These are phyloP conservation scores for Phytophthora fragariae DNA, from an alignment of 352 stramenopile species.

Conservation along the genomic window DNA sequence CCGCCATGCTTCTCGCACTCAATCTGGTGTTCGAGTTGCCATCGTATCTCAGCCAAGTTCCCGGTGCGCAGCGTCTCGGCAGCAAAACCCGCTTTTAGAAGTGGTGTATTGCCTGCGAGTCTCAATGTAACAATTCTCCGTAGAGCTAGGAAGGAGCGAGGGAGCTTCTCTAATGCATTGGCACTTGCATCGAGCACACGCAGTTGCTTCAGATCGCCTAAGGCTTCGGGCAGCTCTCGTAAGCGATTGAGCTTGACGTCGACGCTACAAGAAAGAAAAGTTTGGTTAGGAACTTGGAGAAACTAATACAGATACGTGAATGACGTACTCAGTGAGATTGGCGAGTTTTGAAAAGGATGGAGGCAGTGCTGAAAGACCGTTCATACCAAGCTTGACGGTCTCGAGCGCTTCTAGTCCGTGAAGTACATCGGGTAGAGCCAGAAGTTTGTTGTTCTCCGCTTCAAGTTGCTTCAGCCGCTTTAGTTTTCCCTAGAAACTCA, in stretches of 20 bases:
- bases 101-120: slow-evolving; percentile 56
- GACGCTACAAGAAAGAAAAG: slow-evolving; percentile 28
- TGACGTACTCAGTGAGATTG: slow-evolving; percentile 62
- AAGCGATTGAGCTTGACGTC: slow-evolving; percentile 84
- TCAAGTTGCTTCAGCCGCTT: slow-evolving; percentile 65
- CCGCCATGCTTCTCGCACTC: slow-evolving; percentile 48
- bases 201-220: slow-evolving; percentile 58
- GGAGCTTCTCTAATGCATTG: slow-evolving; percentile 63
- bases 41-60: slow-evolving; percentile 54
- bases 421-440: slow-evolving; percentile 62
- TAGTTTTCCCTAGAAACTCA: slow-evolving; percentile 58
- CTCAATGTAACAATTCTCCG: slow-evolving; percentile 55
- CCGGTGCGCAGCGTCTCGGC: slow-evolving; percentile 52
- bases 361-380: slow-evolving; percentile 58
- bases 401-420: slow-evolving; percentile 56
- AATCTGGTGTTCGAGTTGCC: slow-evolving; percentile 66
- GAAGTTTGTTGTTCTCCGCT: slow-evolving; percentile 74
- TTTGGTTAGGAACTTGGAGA: neutral
- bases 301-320: neutral
- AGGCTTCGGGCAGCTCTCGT: slow-evolving; percentile 44
- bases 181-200: slow-evolving; percentile 61
- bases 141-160: slow-evolving; percentile 57
- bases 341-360: slow-evolving; percentile 56
- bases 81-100: slow-evolving; percentile 46
- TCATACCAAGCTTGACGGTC: slow-evolving; percentile 65